Evolutionary conservation across 306 rosid species (phyloP).

Genomic region (Gleditsia sinensis): DNA sequence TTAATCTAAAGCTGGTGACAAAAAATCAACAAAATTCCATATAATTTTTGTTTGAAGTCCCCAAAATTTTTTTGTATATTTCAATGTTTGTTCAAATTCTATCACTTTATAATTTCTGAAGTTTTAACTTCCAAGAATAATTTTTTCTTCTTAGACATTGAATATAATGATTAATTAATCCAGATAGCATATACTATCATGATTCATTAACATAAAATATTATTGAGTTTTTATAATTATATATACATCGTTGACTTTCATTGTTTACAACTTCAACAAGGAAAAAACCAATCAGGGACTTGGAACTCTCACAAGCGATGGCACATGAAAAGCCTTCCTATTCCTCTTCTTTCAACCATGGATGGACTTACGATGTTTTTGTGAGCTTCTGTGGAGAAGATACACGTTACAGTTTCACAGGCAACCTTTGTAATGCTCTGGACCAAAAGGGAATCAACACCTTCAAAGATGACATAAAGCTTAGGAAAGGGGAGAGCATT

Average conservation of each 20-base stretch:
- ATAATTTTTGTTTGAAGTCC: too few species aligned
- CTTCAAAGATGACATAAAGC: slow-evolving; percentile 28
- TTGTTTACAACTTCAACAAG: not conserved
- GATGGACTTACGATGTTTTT: slow-evolving; percentile 36
- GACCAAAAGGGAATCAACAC: slow-evolving; percentile 31
- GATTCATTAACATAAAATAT: not conserved
- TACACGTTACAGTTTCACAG: slow-evolving; percentile 30
- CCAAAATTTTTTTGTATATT: not conserved
- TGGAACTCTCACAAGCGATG: not conserved
- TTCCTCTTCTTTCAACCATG: slow-evolving; percentile 25
- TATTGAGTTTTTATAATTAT: not conserved
- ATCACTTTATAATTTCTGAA: not conserved
- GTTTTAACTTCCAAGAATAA: not conserved
- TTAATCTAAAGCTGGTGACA: too few species aligned
- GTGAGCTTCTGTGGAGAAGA: slow-evolving; percentile 33
- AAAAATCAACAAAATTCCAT: too few species aligned
- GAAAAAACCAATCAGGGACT: not conserved
- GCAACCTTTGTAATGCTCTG: slow-evolving; percentile 17
- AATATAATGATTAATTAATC: not conserved
- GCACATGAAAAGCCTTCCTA: not conserved
- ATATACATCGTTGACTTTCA: not conserved
- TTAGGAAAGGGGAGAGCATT: slow-evolving; percentile 29
- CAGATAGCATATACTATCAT: not conserved
- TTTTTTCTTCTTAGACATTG: not conserved
- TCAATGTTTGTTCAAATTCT: not conserved